Evolutionary conservation across 225 moss, liverwort and hornwort genomes (phyloP).

Genomic region (Straminergon stramineum): DNA sequence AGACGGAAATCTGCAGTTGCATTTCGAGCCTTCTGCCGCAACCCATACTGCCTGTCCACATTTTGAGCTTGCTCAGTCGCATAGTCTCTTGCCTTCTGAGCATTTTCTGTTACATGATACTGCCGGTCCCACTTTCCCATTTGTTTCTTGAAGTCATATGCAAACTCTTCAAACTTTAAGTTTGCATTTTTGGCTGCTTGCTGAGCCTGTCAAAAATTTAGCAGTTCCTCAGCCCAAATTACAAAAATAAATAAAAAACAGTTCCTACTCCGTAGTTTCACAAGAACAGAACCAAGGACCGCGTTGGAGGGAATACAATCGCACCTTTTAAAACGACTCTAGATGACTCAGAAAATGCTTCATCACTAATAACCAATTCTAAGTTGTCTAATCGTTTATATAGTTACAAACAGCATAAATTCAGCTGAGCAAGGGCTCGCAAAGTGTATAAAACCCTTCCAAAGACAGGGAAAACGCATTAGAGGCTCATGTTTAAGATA

Average conservation of each 20-base stretch:
- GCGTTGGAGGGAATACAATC: background rate
- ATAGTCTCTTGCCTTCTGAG: slow-evolving; percentile 59
- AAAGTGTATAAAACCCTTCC: background rate
- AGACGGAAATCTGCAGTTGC: slow-evolving; percentile 71
- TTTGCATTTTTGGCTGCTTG: slow-evolving; percentile 59
- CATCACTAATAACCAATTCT: background rate
- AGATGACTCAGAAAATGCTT: background rate
- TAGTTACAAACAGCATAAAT: background rate
- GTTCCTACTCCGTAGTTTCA: background rate
- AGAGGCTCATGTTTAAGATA: background rate
- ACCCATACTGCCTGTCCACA: slow-evolving; percentile 76
- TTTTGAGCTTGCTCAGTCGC: slow-evolving; percentile 79
- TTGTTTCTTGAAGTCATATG: slow-evolving; percentile 70
- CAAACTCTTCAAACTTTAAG: slow-evolving; percentile 75
- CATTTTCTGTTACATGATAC: slow-evolving; percentile 70
- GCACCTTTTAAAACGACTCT: background rate
- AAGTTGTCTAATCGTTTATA: background rate
- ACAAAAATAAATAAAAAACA: background rate
- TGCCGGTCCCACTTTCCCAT: slow-evolving; percentile 73
- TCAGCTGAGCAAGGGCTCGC: background rate
- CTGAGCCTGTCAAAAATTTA: slow-evolving; percentile 15
- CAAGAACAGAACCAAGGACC: background rate
- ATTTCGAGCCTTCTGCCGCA: slow-evolving; percentile 82
- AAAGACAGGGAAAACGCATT: background rate
- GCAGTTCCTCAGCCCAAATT: background rate